Evolutionary conservation across 495 filamentous ascomycete species (phyloP), one percentile per base, ranked within the genome.

Genomic region (Thermochaetoides thermophila): DNA sequence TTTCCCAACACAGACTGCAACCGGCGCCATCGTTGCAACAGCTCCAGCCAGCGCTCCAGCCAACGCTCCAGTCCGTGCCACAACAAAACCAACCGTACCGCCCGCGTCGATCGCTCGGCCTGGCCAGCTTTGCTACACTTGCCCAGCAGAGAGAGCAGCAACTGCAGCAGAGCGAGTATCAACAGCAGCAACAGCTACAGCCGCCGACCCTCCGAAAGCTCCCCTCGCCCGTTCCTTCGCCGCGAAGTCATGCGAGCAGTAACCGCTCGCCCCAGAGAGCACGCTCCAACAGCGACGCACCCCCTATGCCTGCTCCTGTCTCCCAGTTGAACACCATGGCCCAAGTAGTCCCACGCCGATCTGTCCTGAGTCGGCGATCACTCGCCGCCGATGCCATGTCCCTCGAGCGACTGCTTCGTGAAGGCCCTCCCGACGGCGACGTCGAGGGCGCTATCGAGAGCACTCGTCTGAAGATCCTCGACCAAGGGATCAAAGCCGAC

Each of bases 401-500:
- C 21, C 42, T 85, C 17, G 78, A 84, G 42, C 60, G 53, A 27
- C 47, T 83, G 2, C 52, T 84, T 16, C 69, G 77, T 35, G 78
- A 81, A 34, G 83, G 84, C 0, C 81, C 81, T 9, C 76, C 76
- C 7, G 60, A 66, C 49, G 77, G 75, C 22, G 72, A 87, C 46
- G 49, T 80, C 4, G 46, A 59, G 1, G 66, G 71, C 27, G 77
- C 74, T 3, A 66, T 93, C 21, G 68, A 81, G 39, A 78, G 80
- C 42, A 60, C 84, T 45, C 73, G 84, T 36, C 71, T 79, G 48
- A 73, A 79, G 42, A 73, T 95, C 24, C 52, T 95, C 18, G 75
- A 76, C 28, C 74, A 80, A 42, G 79, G 79, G 37, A 74, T 92
- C 22, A 79, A 81, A 43, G 74, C 78, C 28, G 83, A 89, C 52